Conservation (phyloP, 2,329 filamentous ascomycete genomes). For the Aspergillus floridensis region DNA sequence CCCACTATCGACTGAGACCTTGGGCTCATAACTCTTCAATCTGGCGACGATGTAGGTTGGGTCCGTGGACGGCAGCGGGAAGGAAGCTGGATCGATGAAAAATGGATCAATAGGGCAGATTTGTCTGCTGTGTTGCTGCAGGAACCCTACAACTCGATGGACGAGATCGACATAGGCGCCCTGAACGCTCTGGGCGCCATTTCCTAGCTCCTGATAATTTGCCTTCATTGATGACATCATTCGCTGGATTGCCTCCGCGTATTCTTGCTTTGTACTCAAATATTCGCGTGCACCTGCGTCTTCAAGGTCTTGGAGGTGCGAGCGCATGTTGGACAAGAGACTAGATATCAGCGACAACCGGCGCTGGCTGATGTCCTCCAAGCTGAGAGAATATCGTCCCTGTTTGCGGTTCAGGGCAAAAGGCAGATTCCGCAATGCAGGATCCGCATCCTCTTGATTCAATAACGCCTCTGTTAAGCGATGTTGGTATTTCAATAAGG, state of each 20-base stretch:
- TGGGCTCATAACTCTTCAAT: slow-evolving; percentile 58
- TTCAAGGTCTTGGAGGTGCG: slow-evolving; percentile 43
- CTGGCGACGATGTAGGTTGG: slow-evolving; percentile 62
- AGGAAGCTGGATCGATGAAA: slow-evolving; percentile 59
- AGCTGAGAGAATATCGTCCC: slow-evolving; percentile 47
- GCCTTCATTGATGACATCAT: slow-evolving; percentile 61
- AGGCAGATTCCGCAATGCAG: slow-evolving; percentile 57
- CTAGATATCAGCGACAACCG: slow-evolving; percentile 56
- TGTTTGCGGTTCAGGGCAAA: slow-evolving; percentile 46
- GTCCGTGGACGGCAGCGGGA: slow-evolving; percentile 59
- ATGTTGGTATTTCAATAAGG: slow-evolving; percentile 61
- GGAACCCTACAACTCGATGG: slow-evolving; percentile 56
- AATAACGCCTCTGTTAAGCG: slow-evolving; percentile 54
- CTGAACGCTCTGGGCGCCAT: slow-evolving; percentile 32
- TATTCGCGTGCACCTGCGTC: slow-evolving; percentile 33
- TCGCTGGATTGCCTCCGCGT: slow-evolving; percentile 52
- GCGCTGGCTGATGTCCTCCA: slow-evolving; percentile 54
- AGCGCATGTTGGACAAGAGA: slow-evolving; percentile 59
- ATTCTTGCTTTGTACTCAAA: slow-evolving; percentile 42
- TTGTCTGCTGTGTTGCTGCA: slow-evolving; percentile 59
- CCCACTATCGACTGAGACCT: slow-evolving; percentile 48
- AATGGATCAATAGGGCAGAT: slow-evolving; percentile 57
- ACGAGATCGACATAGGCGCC: slow-evolving; percentile 62
- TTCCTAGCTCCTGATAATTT: slow-evolving; percentile 57
- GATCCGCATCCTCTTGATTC: slow-evolving; percentile 46